Conservation (phyloP, 2,329 filamentous ascomycete genomes). For the Diaporthe velutina region DNA sequence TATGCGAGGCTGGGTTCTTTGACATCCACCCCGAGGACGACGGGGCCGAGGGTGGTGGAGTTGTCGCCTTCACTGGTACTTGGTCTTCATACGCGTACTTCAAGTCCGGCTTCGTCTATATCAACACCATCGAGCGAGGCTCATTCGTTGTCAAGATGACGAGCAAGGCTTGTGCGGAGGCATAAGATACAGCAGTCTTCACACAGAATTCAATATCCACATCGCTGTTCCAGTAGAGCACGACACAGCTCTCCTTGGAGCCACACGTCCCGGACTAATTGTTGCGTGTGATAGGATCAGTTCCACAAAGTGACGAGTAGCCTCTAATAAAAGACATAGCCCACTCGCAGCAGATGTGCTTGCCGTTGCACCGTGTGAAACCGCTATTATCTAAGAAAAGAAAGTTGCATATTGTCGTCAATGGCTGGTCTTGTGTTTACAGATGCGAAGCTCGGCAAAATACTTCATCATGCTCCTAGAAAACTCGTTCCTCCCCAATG, state of each 20-base stretch:
- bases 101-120: conserved; percentile 61
- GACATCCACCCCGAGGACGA: conserved; percentile 66
- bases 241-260: not conserved
- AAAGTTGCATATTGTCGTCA: no score
- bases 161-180: not conserved
- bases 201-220: not conserved
- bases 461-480: not conserved
- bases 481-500: not conserved
- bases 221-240: accelerated
- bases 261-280: not conserved
- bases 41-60: conserved; percentile 50
- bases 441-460: no score
- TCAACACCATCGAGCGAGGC: conserved; percentile 67
- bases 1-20: conserved; percentile 63
- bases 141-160: conserved; percentile 59
- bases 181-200: not conserved
- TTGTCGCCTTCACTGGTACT: conserved; percentile 56
- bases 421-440: no score
- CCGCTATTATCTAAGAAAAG: no score
- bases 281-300: not conserved
- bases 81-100: conserved; percentile 65
- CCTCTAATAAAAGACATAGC: no score
- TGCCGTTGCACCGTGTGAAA: no score
- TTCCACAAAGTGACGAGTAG: not conserved
- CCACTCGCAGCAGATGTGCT: no score